Evolutionary conservation across 192 early-diverging fungal species (phyloP), one percentile per base, ranked within the genome.

Genomic region (Umbelopsis sp.): DNA sequence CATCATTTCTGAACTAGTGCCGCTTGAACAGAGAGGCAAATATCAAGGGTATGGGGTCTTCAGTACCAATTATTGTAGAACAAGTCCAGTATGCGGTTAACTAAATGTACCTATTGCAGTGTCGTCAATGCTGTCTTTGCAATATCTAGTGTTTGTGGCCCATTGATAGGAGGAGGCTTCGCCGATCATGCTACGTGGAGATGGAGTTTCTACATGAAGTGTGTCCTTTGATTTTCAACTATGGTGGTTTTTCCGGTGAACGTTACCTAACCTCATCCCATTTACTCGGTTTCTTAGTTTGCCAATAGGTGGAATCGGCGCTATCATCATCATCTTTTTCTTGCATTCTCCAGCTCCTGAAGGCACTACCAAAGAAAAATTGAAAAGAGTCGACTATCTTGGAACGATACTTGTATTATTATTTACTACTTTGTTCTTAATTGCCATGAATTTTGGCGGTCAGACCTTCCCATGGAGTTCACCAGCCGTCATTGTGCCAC

Each of bases 1-100:
- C 50, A 91, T 96, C 44, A 86, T 97, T 45, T 84, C 94, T 7
- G 97, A 97, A 72, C 86, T 98, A 66, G 89, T 97, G 20, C 86
- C 90, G 22, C 71, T 91, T n/a, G 85, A 91, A 36, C 88, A 97
- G 68, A 83, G 94, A n/a, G 93, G 93, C 34, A 95, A 94, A 75
- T 81, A 77, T 29, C 74, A 76, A 71, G 79, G 79, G 77, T 34
- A 69, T 25, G 8, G 32, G 53, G 43, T 34, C 44, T 45, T 49
- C 41, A 32, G 10, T 62, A 65, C 12, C 2, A 24, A 14, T 5
- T 36, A 14, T 45, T 50, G 12, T 66, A 11, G 12, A 41, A 41
- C 0, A 6, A 38, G 8, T 8, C 36, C 36, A 6, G 38, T 5
- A 38, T 38, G 38, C 24, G n/a, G n/a, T 41, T 56, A 41, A 41